Evolutionary conservation across 192 early-diverging fungal genomes (phyloP).

Genomic region (Rhizoclosmatium sp.): DNA sequence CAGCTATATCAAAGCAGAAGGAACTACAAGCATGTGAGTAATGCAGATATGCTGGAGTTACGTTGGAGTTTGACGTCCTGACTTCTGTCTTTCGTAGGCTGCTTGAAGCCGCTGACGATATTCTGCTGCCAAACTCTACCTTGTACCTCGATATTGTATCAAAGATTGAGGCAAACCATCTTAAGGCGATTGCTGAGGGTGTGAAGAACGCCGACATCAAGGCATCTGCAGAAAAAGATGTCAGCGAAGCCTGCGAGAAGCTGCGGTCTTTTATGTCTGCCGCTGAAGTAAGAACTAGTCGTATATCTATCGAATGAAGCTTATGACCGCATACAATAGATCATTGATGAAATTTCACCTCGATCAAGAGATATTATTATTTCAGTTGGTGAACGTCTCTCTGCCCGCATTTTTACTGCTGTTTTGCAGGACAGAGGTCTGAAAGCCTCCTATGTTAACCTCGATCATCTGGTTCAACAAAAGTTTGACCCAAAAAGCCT

Average conservation of each 20-base stretch:
- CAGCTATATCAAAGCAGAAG: conserved; percentile 84
- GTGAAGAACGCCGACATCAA: conserved; percentile 42
- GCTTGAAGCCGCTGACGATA: conserved; percentile 74
- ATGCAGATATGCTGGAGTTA: conserved; percentile 10
- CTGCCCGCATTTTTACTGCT: conserved; percentile 88
- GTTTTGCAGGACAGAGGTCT: conserved; percentile 81
- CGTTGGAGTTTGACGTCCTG: background rate
- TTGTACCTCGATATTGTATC: conserved; percentile 80
- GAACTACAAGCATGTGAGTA: conserved; percentile 84
- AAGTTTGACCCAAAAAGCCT: conserved; percentile 81
- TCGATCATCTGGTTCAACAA: conserved; percentile 80
- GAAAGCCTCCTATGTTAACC: conserved; percentile 82
- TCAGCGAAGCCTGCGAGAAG: conserved; percentile 79
- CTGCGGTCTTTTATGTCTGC: conserved; percentile 89
- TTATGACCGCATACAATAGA: conserved; percentile 41
- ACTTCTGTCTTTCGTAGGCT: conserved; percentile 50
- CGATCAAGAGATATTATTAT: conserved; percentile 95
- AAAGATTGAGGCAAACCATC: conserved; percentile 82
- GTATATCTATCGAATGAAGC: background rate
- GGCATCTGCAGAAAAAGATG: conserved; percentile 60
- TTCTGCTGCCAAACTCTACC: conserved; percentile 74
- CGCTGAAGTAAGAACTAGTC: conserved; percentile 69
- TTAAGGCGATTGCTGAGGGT: conserved; percentile 67
- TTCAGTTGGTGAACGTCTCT: conserved; percentile 91
- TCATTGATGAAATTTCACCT: conserved; percentile 97